These are phyloP conservation scores for Pugionium dolabratum DNA, from an alignment of 345 rosid genomes.

Conservation along the genomic window DNA sequence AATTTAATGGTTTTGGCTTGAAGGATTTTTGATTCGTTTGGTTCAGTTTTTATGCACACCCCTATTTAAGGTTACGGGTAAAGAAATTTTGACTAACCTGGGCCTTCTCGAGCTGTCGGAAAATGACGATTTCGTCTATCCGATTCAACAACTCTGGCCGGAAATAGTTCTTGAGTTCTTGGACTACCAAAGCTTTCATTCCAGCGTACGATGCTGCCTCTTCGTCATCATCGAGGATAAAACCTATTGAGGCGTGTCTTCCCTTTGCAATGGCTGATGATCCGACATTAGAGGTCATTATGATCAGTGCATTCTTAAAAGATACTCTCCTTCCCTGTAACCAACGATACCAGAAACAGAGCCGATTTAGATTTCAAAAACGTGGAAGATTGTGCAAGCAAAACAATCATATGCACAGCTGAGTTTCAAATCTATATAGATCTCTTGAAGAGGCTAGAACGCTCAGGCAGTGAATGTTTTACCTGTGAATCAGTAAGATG, in stretches of 20 bases:
- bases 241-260: constrained; percentile 68
- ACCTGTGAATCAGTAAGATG: constrained; percentile 99
- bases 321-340: constrained; percentile 90
- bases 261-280: constrained; percentile 91
- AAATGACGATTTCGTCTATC: constrained; percentile 92
- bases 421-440: too few species aligned
- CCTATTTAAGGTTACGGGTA: not conserved
- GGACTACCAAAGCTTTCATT: constrained; percentile 73
- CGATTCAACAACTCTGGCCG: constrained; percentile 97
- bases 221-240: constrained; percentile 53
- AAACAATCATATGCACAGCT: not conserved
- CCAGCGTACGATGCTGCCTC: constrained; percentile 65
- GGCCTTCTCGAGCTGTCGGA: constrained; percentile 72
- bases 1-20: too few species aligned
- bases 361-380: constrained; percentile 13
- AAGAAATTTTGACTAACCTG: constrained; percentile 63
- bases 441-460: too few species aligned
- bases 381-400: constrained; percentile 8
- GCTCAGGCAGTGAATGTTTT: too few species aligned
- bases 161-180: constrained; percentile 85
- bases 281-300: constrained; percentile 96
- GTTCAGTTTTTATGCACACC: not conserved
- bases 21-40: too few species aligned
- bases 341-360: constrained; percentile 15
- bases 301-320: constrained; percentile 85